Base-by-base conservation (phyloP, 345 rosid species). In the Lepidium sativum region DNA sequence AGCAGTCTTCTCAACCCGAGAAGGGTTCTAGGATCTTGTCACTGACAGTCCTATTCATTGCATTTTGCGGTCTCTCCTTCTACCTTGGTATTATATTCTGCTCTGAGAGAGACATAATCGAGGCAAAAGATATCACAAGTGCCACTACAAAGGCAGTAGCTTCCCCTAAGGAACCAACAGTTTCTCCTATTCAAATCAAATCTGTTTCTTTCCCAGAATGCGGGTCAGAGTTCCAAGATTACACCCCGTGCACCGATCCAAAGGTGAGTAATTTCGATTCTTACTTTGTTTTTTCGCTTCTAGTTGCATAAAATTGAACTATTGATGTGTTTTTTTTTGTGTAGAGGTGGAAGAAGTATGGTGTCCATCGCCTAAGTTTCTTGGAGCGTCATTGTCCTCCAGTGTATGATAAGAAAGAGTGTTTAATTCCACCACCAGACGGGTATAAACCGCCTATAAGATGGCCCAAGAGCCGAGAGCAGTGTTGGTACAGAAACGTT, bases 361-460 rank as follows among this genome's bases (percentile, higher is more conserved):
- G 96, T 9, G 3, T n/a, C 3, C 86, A 94, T 49, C 86, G 97
- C 18, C 88, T 94, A 42, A 83, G 87, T 44, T 90, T 90, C 75
- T 77, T 94, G 88, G 99, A 94, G 72, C 96, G 99, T 48, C 97
- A 94, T 73, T 94, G 97, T 43, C 99, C 97, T 60, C 88, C 99
- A 0, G 62, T 68, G 6, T 88, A 79, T 45, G 99, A 94, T 35
- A 86, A 84, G 76, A 88, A 78, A 54, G 86, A 84, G 75, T 94
- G 99, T 80, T 60, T 94, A 56, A 77, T 94, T 65, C 99, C 99
- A 33, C 97, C 99, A 32, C 99, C 99, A 12, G 95, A 85, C 65
- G 99, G 97, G 25, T 94, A 94, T 50, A 88, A 94, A 79, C 74
- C 89, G 4, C 97, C 99, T 21, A 80, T 94, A 45, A 90, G 67